These are phyloP conservation scores for Debaryomyces sp. DNA, from an alignment of 1,139 yeast species.

Conservation along the genomic window DNA sequence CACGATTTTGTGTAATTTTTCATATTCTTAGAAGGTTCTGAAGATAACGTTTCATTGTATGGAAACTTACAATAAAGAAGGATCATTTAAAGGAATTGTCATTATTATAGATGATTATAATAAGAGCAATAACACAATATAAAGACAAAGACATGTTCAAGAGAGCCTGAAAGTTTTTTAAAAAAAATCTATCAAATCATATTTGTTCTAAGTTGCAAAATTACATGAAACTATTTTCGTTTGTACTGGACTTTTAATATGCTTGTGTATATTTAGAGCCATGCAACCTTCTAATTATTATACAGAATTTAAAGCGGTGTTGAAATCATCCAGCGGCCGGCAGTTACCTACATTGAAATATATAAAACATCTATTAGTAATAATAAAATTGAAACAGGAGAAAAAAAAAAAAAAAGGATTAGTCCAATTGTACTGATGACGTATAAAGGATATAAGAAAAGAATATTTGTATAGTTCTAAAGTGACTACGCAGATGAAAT, in stretches of 20 bases:
- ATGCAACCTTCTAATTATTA: not conserved
- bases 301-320: too few species aligned
- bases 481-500: not conserved
- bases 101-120: too few species aligned
- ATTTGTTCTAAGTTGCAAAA: not conserved
- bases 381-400: not conserved
- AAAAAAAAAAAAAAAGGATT: not conserved
- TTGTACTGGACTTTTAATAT: not conserved
- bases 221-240: not conserved
- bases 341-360: not conserved
- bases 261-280: not conserved
- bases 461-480: not conserved
- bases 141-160: too few species aligned
- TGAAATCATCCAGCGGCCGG: not conserved
- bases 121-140: too few species aligned
- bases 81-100: too few species aligned
- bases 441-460: not conserved
- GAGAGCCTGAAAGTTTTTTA: too few species aligned
- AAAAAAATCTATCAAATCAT: not conserved
- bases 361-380: not conserved
- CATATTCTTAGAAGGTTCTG: not conserved
- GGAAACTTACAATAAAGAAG: not conserved
- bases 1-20: slow-evolving; percentile 2
- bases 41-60: not conserved
- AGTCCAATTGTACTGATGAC: not conserved